A percentile compares a stretch with the other conserved stretches of the same genome.
Evolutionary conservation across 2,329 filamentous ascomycete genomes (phyloP).

Genomic region (Diaporthe australafricana): DNA sequence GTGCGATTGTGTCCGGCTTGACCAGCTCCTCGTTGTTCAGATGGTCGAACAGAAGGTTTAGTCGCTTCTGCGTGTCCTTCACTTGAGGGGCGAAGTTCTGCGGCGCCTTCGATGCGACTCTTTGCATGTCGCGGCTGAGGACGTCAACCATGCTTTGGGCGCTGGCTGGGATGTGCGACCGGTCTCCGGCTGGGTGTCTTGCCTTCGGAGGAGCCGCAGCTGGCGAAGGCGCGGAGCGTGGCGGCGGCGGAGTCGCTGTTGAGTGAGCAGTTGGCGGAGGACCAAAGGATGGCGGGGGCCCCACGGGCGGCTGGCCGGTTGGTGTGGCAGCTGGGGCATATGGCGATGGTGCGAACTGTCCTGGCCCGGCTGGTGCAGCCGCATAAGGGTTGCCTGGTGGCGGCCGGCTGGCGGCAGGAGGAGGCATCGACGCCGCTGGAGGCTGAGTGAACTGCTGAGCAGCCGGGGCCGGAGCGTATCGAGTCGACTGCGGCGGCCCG

Average conservation of each 20-base stretch:
- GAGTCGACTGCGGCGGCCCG: constrained; percentile 75
- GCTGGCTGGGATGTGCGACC: constrained; percentile 84
- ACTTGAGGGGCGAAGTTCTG: constrained; percentile 89
- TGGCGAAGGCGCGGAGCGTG: constrained; percentile 59
- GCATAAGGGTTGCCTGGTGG: constrained; percentile 60
- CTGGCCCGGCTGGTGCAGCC: constrained; percentile 48
- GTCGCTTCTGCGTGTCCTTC: constrained; percentile 91
- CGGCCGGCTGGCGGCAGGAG: constrained; percentile 56
- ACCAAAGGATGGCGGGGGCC: constrained; percentile 55
- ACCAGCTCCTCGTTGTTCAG: constrained; percentile 95
- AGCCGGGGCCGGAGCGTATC: constrained; percentile 78
- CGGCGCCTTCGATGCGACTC: constrained; percentile 87
- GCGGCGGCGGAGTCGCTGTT: constrained; percentile 58
- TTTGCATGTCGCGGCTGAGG: constrained; percentile 85
- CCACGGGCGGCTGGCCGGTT: constrained; percentile 51
- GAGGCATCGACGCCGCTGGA: constrained; percentile 51
- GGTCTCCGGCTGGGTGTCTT: constrained; percentile 85
- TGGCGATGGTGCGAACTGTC: constrained; percentile 71
- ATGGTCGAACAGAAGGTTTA: constrained; percentile 95
- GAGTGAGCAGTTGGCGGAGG: constrained; percentile 50
- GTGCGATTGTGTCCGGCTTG: constrained; percentile 79
- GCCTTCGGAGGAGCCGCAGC: constrained; percentile 64
- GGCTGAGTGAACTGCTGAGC: constrained; percentile 63
- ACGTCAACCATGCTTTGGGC: constrained; percentile 86
- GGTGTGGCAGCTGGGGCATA: constrained; percentile 56